Evolutionary conservation across 208 protist genomes (phyloP), one percentile per base, ranked within the genome.

Genomic region (Entamoeba moshkovskii): DNA sequence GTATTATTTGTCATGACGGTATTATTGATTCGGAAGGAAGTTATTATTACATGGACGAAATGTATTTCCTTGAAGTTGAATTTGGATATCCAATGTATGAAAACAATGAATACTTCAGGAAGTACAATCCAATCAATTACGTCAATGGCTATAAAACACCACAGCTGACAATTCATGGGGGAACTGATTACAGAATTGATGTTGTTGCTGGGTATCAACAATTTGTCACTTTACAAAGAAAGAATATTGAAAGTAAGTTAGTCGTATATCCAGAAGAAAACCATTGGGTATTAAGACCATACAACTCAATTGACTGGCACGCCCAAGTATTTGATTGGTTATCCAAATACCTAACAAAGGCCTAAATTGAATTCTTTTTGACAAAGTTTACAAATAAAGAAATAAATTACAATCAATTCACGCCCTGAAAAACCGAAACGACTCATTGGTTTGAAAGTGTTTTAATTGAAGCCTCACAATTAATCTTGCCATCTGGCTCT

Each of bases 11-110:
- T 52, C 91, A 93, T 48, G 33, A 48, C 45, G 91, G 91, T 49
- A 46, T 93, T 93, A 47, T 48, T 2, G 91, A 93, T 33, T 52
- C 29, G 18, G 46, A 93, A 49, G 44, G 45, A 16, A 49, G 44
- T 93, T 93, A 93, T 93, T 93, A 93, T 48, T 49, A 45, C 6
- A 93, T 47, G 44, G 91, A 93, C 45, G 91, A 93, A 49, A 33
- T 93, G 44, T 93, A 49, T n/a, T 93, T 93, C 33, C 6, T 49
- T 15, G 91, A 93, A 49, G 45, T 25, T 1, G 91, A 93, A 25
- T 93, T 93, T 93, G 91, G 91, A n/a, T 13, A 22, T 52, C 44
- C 44, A 33, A 25, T 33, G 29, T 93, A 49, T 93, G 91, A 93
- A 49, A 44, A 93, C 8, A 5, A 45, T 16, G 3, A 3, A 33